Conservation (phyloP, 2,329 filamentous ascomycete species). For the Penicillium sp. region DNA sequence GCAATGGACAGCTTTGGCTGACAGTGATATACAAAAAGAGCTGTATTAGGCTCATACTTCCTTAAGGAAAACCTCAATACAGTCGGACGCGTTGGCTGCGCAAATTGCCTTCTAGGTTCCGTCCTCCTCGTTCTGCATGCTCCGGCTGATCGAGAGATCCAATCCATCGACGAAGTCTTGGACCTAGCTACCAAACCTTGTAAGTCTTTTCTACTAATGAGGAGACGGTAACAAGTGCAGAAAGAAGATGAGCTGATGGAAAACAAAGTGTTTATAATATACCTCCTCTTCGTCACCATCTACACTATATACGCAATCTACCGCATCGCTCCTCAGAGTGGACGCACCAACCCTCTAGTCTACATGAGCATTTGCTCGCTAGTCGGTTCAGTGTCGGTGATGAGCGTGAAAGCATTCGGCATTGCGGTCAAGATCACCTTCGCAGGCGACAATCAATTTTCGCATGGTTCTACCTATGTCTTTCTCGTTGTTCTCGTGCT, state of each 20-base stretch:
- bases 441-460: constrained; percentile 10
- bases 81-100: constrained; percentile 11
- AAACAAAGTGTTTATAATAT: constrained; percentile 8
- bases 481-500: constrained; percentile 12
- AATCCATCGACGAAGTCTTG: constrained; percentile 8
- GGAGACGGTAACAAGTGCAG: not conserved
- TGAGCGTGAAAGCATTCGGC: constrained; percentile 13
- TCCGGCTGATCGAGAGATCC: constrained; percentile 9
- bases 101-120: constrained; percentile 11
- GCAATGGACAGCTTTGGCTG: not conserved
- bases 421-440: constrained; percentile 12
- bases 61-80: constrained; percentile 11
- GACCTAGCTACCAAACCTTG: constrained; percentile 10
- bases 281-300: constrained; percentile 9
- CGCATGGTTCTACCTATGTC: constrained; percentile 12
- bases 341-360: constrained; percentile 8
- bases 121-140: constrained; percentile 12
- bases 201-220: not conserved
- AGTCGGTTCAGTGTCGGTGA: constrained; percentile 10
- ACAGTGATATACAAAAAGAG: not conserved
- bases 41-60: constrained; percentile 12
- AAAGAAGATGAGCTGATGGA: not conserved
- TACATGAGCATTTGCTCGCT: constrained; percentile 14
- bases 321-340: constrained; percentile 4
- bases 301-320: constrained; percentile 9